Evolutionary conservation across 352 stramenopile genomes (phyloP).

Genomic region (Phytophthora lateralis): DNA sequence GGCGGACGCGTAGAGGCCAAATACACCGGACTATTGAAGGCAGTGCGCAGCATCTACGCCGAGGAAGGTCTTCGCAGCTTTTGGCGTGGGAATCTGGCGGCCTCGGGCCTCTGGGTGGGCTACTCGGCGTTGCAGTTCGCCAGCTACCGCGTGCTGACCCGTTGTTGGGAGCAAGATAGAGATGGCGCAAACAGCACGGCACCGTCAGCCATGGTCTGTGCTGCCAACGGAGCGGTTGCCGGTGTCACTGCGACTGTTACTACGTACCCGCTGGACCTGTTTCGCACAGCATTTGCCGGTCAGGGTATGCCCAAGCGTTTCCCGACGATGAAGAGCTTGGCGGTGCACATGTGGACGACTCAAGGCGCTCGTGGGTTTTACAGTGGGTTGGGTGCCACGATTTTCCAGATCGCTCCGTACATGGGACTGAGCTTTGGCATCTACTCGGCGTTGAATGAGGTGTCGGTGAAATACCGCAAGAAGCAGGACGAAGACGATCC

Average conservation of each 20-base stretch:
- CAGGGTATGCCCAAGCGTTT: constrained; percentile 87
- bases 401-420: constrained; percentile 95
- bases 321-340: constrained; percentile 80
- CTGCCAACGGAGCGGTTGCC: constrained; percentile 84
- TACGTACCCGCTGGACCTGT: constrained; percentile 96
- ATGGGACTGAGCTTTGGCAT: constrained; percentile 96
- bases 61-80: constrained; percentile 85
- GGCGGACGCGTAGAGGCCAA: constrained; percentile 34
- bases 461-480: constrained; percentile 29
- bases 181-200: background rate
- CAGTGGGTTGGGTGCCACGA: constrained; percentile 82
- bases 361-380: constrained; percentile 90
- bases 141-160: constrained; percentile 58
- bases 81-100: constrained; percentile 83
- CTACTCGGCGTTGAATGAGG: constrained; percentile 76
- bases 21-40: constrained; percentile 60
- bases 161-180: constrained; percentile 40
- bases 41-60: constrained; percentile 68
- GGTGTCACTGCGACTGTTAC: constrained; percentile 87
- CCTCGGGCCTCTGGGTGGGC: constrained; percentile 78
- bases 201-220: constrained; percentile 47
- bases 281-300: constrained; percentile 93
- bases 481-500: constrained; percentile 9
- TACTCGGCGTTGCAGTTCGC: constrained; percentile 86
- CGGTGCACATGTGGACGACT: constrained; percentile 66